phyloP scores from a whole-genome alignment of 208 protist species.

The Wallacemonas sp. region DNA sequence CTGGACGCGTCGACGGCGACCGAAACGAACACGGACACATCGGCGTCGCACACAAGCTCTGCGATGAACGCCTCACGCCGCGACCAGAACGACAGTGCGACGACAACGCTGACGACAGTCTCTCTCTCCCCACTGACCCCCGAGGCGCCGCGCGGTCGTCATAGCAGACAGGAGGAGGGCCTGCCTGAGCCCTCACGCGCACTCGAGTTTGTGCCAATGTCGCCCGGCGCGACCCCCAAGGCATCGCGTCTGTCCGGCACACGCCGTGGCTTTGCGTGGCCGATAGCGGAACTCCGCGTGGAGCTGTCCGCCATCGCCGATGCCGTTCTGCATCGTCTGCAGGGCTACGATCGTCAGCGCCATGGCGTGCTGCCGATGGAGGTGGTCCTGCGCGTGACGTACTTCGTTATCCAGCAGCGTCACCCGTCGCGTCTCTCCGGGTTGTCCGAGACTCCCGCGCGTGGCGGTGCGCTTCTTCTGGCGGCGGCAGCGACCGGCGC shows the following conservation, averaged over 20 bases:
- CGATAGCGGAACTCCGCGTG: slow-evolving; percentile 16
- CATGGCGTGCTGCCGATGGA: slow-evolving; percentile 68
- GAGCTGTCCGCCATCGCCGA: slow-evolving; percentile 37
- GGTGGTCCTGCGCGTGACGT: slow-evolving; percentile 52
- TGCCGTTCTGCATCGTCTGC: slow-evolving; percentile 53
- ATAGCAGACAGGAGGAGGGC: background rate
- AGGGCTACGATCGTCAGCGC: slow-evolving; percentile 56
- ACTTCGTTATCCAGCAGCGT: slow-evolving; percentile 36
- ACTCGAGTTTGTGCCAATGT: background rate
- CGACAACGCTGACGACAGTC: background rate
- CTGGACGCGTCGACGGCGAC: background rate
- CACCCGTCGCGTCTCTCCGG: slow-evolving; percentile 4
- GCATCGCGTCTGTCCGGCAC: slow-evolving; percentile 2
- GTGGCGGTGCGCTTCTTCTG: slow-evolving; percentile 2
- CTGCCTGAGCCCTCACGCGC: background rate
- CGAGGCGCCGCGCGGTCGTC: background rate
- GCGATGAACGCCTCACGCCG: background rate
- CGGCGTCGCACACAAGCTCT: background rate
- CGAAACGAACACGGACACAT: background rate
- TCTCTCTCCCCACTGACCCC: slow-evolving; percentile 9
- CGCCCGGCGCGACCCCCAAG: no score
- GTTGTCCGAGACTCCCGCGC: background rate
- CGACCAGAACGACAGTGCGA: background rate
- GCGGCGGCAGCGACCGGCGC: background rate
- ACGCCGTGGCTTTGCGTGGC: background rate